Evolutionary conservation across 2,329 filamentous ascomycete genomes (phyloP).

Genomic region (Aspergillus candidus): DNA sequence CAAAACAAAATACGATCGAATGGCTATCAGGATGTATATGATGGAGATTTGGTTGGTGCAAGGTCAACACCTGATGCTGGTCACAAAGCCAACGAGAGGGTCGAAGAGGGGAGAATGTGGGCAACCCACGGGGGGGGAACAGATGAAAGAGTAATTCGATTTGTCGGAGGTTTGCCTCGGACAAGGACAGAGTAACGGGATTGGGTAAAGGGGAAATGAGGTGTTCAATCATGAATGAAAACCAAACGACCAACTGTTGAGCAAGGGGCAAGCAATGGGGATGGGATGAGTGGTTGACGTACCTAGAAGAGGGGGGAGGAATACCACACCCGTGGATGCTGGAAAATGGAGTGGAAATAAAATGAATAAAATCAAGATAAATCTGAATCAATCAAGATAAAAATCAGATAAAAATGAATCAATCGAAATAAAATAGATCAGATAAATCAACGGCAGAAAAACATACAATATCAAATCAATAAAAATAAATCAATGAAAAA

Average conservation of each 20-base stretch:
- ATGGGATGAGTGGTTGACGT: slow-evolving; percentile 9
- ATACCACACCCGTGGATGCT: slow-evolving; percentile 13
- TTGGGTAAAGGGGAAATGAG: slow-evolving; percentile 12
- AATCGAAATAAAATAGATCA: not conserved
- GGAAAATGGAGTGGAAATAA: slow-evolving; percentile 3
- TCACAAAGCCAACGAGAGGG: slow-evolving; percentile 13
- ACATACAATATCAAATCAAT: no score
- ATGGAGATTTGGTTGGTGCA: slow-evolving; percentile 1
- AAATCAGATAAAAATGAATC: not conserved
- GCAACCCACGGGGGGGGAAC: slow-evolving; percentile 1
- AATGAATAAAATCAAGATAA: not conserved
- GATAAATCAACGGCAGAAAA: no score
- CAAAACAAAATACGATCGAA: no score
- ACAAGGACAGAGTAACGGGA: slow-evolving; percentile 12
- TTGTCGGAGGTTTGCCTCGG: slow-evolving; percentile 6
- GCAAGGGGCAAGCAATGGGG: slow-evolving; percentile 7
- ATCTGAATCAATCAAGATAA: not conserved
- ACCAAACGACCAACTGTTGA: slow-evolving; percentile 6
- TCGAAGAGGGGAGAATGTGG: slow-evolving; percentile 7
- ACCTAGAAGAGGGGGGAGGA: slow-evolving; percentile 23
- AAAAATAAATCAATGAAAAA: no score
- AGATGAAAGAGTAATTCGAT: slow-evolving; percentile 11
- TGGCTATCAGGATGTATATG: not conserved
- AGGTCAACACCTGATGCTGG: slow-evolving; percentile 6
- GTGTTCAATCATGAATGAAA: slow-evolving; percentile 12